phyloP scores from a whole-genome alignment of 2,329 filamentous ascomycete species.

The Lasiodiplodia hormozganensis region DNA sequence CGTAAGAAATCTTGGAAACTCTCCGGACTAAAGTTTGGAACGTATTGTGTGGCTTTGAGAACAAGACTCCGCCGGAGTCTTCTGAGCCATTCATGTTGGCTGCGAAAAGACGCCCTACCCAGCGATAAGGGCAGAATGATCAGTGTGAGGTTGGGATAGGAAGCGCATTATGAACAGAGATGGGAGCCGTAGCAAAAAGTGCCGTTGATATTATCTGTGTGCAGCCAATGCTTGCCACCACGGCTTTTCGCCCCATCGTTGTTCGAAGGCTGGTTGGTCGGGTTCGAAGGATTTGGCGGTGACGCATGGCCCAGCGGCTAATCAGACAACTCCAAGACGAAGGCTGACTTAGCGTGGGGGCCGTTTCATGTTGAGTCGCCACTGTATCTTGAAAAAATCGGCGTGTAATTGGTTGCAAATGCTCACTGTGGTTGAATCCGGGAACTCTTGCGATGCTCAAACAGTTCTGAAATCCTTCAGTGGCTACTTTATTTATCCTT shows the following conservation, averaged over 20 bases:
- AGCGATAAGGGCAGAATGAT: neutral
- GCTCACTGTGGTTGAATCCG: neutral
- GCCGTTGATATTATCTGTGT: neutral
- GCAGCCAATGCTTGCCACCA: neutral
- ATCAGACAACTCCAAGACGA: neutral
- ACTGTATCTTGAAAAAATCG: neutral
- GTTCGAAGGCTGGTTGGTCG: neutral
- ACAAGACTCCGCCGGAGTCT: too few species aligned
- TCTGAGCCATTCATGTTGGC: too few species aligned
- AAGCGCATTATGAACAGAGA: neutral
- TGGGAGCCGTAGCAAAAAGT: neutral
- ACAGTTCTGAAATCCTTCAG: neutral
- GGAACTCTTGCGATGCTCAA: neutral
- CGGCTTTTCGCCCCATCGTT: neutral
- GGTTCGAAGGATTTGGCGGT: neutral
- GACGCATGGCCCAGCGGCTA: neutral
- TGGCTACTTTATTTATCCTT: neutral
- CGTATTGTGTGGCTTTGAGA: neutral
- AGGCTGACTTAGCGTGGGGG: neutral
- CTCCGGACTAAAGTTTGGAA: neutral
- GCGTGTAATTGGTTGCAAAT: neutral
- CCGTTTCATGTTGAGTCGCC: neutral
- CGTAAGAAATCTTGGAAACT: neutral
- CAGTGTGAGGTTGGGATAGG: neutral
- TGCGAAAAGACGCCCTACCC: neutral